Conservation (phyloP, 768 basidiomycete genomes). For the Tricholoma furcatifolium region DNA sequence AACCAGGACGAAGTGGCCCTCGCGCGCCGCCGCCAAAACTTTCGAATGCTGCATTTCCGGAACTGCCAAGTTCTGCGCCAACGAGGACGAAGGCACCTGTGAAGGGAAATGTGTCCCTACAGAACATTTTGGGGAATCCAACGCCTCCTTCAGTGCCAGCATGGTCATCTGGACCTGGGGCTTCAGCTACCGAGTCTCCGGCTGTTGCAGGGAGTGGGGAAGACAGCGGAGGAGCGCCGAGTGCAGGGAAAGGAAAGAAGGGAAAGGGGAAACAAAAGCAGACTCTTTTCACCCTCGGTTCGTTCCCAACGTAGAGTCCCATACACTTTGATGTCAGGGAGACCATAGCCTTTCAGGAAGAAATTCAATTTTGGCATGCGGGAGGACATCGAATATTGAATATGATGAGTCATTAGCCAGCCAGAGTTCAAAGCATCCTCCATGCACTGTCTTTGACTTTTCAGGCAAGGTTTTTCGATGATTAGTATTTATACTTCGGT, state of each 20-base stretch:
- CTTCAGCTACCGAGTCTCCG: slow-evolving; percentile 5
- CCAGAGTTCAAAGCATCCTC: too few species aligned
- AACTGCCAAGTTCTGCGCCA: slow-evolving; percentile 49
- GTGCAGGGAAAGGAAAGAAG: slow-evolving; percentile 58
- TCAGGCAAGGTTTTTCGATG: too few species aligned
- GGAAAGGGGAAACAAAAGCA: slow-evolving; percentile 84
- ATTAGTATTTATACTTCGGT: too few species aligned
- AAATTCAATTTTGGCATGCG: too few species aligned
- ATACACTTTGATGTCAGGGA: not conserved
- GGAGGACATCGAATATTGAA: too few species aligned
- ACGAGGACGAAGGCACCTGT: slow-evolving; percentile 44
- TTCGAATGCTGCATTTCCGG: slow-evolving; percentile 64
- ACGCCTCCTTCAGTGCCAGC: slow-evolving; percentile 33
- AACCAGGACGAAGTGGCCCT: slow-evolving; percentile 16
- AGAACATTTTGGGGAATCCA: slow-evolving; percentile 61
- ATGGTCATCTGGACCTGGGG: slow-evolving; percentile 33
- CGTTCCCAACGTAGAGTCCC: slow-evolving; percentile 32
- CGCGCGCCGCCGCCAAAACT: slow-evolving; percentile 40
- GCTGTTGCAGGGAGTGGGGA: slow-evolving; percentile 8
- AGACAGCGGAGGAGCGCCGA: slow-evolving; percentile 5
- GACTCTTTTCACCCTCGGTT: slow-evolving; percentile 70
- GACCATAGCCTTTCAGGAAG: too few species aligned
- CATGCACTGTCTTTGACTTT: too few species aligned
- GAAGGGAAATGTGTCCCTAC: slow-evolving; percentile 64
- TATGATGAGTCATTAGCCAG: too few species aligned